These are phyloP conservation scores for Medicago lupulina DNA, from an alignment of 306 rosid species.

Conservation along the genomic window DNA sequence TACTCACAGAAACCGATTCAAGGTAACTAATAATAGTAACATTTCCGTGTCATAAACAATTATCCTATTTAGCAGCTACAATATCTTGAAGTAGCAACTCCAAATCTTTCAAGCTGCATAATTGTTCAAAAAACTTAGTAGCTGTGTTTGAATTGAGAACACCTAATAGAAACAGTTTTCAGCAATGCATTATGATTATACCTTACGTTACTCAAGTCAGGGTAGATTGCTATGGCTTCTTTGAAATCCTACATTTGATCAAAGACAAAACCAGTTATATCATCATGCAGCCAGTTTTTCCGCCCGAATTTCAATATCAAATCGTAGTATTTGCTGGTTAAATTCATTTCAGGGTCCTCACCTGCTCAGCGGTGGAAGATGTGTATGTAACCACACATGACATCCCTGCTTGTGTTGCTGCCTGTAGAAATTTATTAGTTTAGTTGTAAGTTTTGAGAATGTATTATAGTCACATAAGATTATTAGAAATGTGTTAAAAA, in stretches of 20 bases:
- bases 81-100: conserved; percentile 64
- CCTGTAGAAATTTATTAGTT: conserved; percentile 55
- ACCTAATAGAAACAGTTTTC: neutral
- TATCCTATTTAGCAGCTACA: conserved; percentile 63
- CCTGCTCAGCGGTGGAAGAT: conserved; percentile 91
- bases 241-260: conserved; percentile 66
- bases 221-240: conserved; percentile 82
- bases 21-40: neutral
- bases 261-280: conserved; percentile 24
- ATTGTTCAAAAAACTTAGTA: conserved; percentile 34
- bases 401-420: conserved; percentile 95
- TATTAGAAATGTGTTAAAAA: no score
- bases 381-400: conserved; percentile 83
- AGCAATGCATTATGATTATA: conserved; percentile 41
- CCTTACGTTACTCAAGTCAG: conserved; percentile 84
- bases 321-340: neutral
- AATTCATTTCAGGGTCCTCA: conserved; percentile 28
- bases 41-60: conserved; percentile 7
- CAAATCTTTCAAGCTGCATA: conserved; percentile 81
- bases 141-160: conserved; percentile 3
- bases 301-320: conserved; percentile 13
- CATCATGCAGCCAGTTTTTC: conserved; percentile 20
- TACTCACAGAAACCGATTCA: conserved; percentile 11
- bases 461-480: neutral
- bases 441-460: conserved; percentile 19